Percentiles rank a stretch among this genome's conserved stretches.
Evolutionary conservation across 106 monocot species (phyloP).

Genomic region (Ottelia alismoides): DNA sequence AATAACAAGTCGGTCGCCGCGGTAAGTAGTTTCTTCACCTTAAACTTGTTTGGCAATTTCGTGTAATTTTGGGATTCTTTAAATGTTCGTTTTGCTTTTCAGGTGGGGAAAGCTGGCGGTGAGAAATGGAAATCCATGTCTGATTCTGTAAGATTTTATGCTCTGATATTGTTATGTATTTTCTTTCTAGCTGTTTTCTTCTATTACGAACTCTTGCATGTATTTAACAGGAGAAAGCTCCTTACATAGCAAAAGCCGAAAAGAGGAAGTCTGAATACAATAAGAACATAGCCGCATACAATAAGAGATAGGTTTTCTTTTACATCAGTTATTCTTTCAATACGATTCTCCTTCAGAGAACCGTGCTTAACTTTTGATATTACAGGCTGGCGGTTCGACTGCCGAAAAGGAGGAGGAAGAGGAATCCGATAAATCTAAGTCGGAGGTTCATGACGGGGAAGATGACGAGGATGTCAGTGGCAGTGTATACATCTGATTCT

Average conservation of each 20-base stretch:
- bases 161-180: background rate
- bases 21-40: conserved; percentile 20
- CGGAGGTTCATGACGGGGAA: conserved; percentile 46
- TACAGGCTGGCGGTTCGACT: background rate
- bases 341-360: background rate
- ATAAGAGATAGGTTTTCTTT: conserved; percentile 7
- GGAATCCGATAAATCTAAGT: conserved; percentile 75
- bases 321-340: background rate
- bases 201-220: no score
- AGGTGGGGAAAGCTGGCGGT: conserved; percentile 64
- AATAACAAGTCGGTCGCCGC: conserved; percentile 64
- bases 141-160: conserved; percentile 4
- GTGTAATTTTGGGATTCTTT: background rate
- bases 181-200: background rate
- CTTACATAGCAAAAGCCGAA: conserved; percentile 46
- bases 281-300: conserved; percentile 48
- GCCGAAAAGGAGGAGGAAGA: conserved; percentile 33
- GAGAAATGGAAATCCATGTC: conserved; percentile 23
- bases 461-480: conserved; percentile 50
- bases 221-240: conserved; percentile 58
- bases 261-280: conserved; percentile 63
- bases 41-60: background rate
- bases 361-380: background rate
- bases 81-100: background rate
- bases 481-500: background rate